Conservation (phyloP, 129 eudicot genomes). For the Glebionis coronaria region DNA sequence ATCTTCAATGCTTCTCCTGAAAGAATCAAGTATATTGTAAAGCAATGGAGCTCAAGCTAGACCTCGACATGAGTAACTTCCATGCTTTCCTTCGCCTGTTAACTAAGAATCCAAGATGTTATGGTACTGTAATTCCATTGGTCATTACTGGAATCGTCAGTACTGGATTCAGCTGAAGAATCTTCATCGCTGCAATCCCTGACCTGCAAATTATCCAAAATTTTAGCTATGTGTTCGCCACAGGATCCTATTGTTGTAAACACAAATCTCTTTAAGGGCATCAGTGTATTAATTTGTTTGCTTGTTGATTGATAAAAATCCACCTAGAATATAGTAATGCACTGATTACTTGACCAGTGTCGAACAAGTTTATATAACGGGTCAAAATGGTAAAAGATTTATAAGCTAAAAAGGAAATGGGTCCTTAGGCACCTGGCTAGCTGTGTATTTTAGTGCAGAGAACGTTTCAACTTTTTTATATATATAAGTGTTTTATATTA, state of each 20-base stretch:
- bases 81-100: conserved; percentile 23
- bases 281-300: background rate
- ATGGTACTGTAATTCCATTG: conserved; percentile 7
- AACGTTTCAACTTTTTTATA: no score
- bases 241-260: background rate
- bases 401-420: background rate
- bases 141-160: conserved; percentile 9
- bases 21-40: conserved; percentile 3
- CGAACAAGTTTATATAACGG: background rate
- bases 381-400: background rate
- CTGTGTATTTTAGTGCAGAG: no score
- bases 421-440: no score
- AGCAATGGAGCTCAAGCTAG: background rate
- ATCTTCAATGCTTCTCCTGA: conserved; percentile 14
- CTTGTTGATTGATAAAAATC: background rate
- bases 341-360: background rate
- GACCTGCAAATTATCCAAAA: conserved; percentile 16
- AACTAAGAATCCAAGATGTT: conserved; percentile 31
- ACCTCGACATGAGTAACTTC: conserved; percentile 18
- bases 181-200: conserved; percentile 33
- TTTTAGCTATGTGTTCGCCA: conserved; percentile 19
- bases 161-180: conserved; percentile 14
- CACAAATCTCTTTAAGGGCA: background rate
- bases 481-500: no score
- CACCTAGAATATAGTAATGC: background rate